Evolutionary conservation across 495 filamentous ascomycete genomes (phyloP), one percentile per base, ranked within the genome.

Genomic region (Aspergillus sclerotioniger): DNA sequence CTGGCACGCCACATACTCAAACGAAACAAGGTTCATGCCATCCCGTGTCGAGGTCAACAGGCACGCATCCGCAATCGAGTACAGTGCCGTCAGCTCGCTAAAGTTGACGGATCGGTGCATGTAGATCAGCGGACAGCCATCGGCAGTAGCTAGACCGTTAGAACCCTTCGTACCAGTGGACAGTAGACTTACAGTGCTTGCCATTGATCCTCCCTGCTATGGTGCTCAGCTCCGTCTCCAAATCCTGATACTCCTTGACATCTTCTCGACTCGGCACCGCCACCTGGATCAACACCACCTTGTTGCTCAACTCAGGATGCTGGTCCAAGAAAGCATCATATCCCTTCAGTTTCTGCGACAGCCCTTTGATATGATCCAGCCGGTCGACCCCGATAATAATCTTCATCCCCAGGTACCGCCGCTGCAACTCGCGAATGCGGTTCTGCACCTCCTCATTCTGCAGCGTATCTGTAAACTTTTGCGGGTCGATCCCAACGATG

Each of bases 11-110:
- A 96, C 91, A 72, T 96, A 98, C 71, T 98, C 93, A 73, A 92
- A 96, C 20, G 90, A 91, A 21, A 98, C 93, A 9, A 96, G 83
- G 67, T 98, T 98, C 93, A 98, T 96, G 57, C 93, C 93, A 66
- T 96, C 93, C n/a, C 92, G 82, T 1, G 89, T 95, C 0, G 91
- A 96, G 13, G 88, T 89, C 49, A 96, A 88, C 6, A 98, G 80
- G 66, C 92, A 98, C 44, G 89, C 88, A 68, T 96, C 92, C 10
- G 90, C 90, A 37, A 96, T 82, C 29, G 90, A 88, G 63, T 98
- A 98, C 2, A 98, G 76, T 0, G 93, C 92, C 25, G 91, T 89
- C n/a, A 98, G 81, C 70, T 98, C 93, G 46, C 91, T 86, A 68
- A 96, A 96, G 9, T 82, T 75, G 62, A 96, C 89, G 6, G 89